Conservation (phyloP, 441 rosid species). For the Erodium trifolium region DNA sequence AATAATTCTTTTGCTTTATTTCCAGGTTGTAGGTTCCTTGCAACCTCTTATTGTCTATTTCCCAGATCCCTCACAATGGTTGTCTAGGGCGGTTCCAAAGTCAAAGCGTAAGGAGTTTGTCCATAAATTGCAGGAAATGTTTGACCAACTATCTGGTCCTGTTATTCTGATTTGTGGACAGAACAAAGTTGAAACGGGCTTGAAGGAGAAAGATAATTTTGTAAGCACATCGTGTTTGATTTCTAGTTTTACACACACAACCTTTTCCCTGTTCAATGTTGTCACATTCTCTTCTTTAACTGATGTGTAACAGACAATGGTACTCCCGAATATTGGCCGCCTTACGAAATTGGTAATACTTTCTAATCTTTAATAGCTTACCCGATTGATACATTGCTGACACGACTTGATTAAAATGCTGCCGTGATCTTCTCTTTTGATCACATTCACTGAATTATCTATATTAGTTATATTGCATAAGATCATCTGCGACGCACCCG, state of each 20-base stretch:
- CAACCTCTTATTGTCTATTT: conserved; percentile 88
- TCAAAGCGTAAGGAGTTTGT: conserved; percentile 60
- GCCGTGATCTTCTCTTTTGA: background rate
- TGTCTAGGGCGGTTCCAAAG: conserved; percentile 85
- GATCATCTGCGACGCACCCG: too few species aligned
- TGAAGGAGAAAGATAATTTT: conserved; percentile 70
- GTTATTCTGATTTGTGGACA: conserved; percentile 86
- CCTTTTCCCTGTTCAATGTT: background rate
- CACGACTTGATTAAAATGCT: background rate
- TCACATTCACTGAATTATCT: background rate
- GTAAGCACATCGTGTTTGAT: conserved; percentile 36
- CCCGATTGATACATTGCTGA: background rate
- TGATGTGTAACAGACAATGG: conserved; percentile 61
- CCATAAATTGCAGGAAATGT: conserved; percentile 51
- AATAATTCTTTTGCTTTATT: conserved; percentile 18
- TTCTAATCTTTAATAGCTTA: conserved; percentile 14
- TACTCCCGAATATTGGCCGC: conserved; percentile 77
- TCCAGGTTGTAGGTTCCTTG: conserved; percentile 65
- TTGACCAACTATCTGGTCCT: conserved; percentile 71
- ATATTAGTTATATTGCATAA: background rate
- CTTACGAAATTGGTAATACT: conserved; percentile 71
- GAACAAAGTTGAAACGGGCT: conserved; percentile 69
- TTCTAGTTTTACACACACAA: conserved; percentile 2
- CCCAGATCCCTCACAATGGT: conserved; percentile 79
- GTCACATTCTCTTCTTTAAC: conserved; percentile 10